Conservation (phyloP, 176 grass and related monocot genomes). For the Cenchrus americanus region DNA sequence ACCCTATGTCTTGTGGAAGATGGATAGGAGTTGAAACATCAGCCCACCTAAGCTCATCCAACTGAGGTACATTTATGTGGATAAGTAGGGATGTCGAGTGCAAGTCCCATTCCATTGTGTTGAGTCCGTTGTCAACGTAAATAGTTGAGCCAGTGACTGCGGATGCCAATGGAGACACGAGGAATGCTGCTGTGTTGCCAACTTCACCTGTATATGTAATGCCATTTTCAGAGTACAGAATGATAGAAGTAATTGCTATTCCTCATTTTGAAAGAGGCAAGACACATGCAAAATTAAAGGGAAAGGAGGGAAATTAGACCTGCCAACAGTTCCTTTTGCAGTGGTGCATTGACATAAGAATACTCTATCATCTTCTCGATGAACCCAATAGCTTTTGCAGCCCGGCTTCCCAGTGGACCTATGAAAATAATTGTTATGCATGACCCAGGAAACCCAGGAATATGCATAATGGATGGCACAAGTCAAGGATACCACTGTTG, state of each 20-base stretch:
- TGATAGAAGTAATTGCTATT: background rate
- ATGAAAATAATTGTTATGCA: background rate
- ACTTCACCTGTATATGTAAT: constrained; percentile 65
- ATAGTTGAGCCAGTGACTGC: constrained; percentile 82
- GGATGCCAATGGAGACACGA: constrained; percentile 77
- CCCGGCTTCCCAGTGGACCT: constrained; percentile 90
- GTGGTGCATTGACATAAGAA: constrained; percentile 73
- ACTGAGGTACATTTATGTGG: constrained; percentile 14
- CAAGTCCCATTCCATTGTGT: constrained; percentile 87
- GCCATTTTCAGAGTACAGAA: background rate
- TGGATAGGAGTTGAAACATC: too few species aligned
- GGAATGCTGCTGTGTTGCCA: constrained; percentile 75
- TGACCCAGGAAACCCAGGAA: background rate
- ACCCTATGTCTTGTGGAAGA: too few species aligned
- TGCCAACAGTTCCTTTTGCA: constrained; percentile 87
- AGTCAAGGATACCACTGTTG: background rate
- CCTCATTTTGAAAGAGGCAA: background rate
- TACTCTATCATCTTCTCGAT: constrained; percentile 93
- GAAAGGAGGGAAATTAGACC: constrained; percentile 34
- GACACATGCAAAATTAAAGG: background rate
- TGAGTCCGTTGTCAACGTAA: constrained; percentile 90
- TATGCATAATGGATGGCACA: background rate
- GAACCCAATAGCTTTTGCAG: constrained; percentile 91
- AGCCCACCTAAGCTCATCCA: too few species aligned
- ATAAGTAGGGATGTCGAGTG: constrained; percentile 66